phyloP scores from a whole-genome alignment of 73 alveolate species.

The Paramecium octaurelia region DNA sequence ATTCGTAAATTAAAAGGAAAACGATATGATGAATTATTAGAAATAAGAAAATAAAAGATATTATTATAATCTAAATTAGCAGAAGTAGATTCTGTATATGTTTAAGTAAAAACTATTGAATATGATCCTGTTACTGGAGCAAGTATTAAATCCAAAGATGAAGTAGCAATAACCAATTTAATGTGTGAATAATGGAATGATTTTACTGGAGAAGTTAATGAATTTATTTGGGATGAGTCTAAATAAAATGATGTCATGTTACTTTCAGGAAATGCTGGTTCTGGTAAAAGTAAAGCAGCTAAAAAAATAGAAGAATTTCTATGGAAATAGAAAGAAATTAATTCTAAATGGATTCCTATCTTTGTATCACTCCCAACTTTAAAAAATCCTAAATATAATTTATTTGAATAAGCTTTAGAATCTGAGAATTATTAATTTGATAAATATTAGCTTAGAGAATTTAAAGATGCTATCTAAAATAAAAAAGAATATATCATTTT shows the following conservation, averaged over 20 bases:
- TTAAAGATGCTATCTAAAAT: neutral
- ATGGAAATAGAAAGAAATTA: neutral
- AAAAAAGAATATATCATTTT: neutral
- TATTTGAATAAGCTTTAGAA: neutral
- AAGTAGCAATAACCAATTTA: neutral
- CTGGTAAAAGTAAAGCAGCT: conserved; percentile 17
- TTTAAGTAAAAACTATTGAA: neutral
- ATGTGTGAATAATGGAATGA: neutral
- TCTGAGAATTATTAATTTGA: neutral
- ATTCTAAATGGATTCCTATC: neutral
- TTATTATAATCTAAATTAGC: neutral
- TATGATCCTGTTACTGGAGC: neutral
- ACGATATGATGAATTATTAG: neutral
- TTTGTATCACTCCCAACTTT: neutral
- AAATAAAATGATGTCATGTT: neutral
- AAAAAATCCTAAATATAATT: neutral
- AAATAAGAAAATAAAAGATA: neutral
- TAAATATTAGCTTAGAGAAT: neutral
- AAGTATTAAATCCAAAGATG: neutral
- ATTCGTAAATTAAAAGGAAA: neutral
- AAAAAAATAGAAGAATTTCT: neutral
- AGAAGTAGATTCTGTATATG: neutral
- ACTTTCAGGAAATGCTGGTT: neutral
- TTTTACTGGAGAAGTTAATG: neutral
- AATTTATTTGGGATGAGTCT: neutral